Conservation (phyloP, 1,284 basidiomycete genomes). For the Chalciporus sp. region DNA sequence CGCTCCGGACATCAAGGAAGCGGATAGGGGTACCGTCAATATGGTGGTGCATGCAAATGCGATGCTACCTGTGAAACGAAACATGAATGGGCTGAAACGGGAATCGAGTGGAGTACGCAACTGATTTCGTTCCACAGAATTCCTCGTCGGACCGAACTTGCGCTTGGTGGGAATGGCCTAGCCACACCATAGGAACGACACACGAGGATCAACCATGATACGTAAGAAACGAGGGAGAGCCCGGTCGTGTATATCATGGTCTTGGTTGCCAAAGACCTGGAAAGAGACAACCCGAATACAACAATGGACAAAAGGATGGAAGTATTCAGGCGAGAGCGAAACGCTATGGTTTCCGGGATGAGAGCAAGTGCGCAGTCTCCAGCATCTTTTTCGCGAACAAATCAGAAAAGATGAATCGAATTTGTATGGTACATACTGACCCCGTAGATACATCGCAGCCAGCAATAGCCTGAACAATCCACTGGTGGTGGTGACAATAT, state of each 20-base stretch:
- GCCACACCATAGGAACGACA: constrained; percentile 52
- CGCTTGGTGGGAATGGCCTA: constrained; percentile 37
- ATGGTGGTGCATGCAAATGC: constrained; percentile 68
- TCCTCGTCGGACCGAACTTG: constrained; percentile 45
- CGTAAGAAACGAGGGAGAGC: constrained; percentile 57
- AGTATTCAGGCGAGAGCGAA: constrained; percentile 36
- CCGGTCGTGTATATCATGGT: constrained; percentile 57
- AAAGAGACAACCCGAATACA: constrained; percentile 52
- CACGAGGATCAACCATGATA: constrained; percentile 58
- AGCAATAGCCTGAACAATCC: constrained; percentile 51
- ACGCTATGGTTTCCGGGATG: constrained; percentile 34
- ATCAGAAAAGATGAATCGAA: constrained; percentile 3
- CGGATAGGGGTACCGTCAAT: constrained; percentile 64
- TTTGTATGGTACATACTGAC: constrained; percentile 42
- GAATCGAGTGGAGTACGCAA: constrained; percentile 39
- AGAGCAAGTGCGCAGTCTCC: constrained; percentile 52
- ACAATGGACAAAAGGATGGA: constrained; percentile 45
- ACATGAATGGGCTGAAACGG: constrained; percentile 8
- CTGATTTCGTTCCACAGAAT: constrained; percentile 65
- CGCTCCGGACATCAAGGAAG: constrained; percentile 51
- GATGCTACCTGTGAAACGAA: constrained; percentile 38
- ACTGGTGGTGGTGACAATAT: constrained; percentile 43
- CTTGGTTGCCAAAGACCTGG: constrained; percentile 54
- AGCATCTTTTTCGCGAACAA: constrained; percentile 43
- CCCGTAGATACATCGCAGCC: constrained; percentile 62